These are phyloP conservation scores for Penicillium sp. DNA, from an alignment of 2,329 filamentous ascomycete species.

Conservation along the genomic window DNA sequence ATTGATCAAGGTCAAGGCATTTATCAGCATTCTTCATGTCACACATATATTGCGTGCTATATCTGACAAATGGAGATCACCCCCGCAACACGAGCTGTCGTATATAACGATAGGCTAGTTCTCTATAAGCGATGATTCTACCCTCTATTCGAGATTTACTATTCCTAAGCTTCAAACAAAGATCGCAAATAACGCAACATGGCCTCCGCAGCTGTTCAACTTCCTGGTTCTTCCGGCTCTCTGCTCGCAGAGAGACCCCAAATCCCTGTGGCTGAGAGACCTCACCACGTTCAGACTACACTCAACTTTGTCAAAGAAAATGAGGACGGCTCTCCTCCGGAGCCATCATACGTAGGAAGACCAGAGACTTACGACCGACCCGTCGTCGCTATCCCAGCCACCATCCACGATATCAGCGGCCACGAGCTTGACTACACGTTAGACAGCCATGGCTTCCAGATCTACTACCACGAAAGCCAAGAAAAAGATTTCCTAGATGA, in stretches of 20 bases:
- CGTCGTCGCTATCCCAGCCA: conserved; percentile 38
- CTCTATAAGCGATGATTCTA: background rate
- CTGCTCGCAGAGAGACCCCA: conserved; percentile 14
- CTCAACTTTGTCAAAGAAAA: conserved; percentile 51
- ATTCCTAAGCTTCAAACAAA: background rate
- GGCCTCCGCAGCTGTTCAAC: conserved; percentile 34
- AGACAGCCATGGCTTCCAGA: conserved; percentile 49
- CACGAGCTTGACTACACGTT: conserved; percentile 45
- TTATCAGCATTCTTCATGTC: conserved; percentile 32
- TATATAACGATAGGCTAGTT: conserved; percentile 12
- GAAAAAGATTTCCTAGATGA: conserved; percentile 45
- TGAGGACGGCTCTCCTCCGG: conserved; percentile 45
- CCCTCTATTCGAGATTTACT: too few species aligned
- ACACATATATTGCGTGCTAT: conserved; percentile 34
- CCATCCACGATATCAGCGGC: conserved; percentile 45
- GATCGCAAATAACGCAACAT: conserved; percentile 14
- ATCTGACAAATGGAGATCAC: conserved; percentile 32
- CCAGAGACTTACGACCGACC: conserved; percentile 46
- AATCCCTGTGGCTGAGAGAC: conserved; percentile 21
- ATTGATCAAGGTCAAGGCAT: conserved; percentile 16
- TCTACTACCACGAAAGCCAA: conserved; percentile 42
- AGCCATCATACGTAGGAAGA: conserved; percentile 35
- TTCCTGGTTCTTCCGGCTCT: conserved; percentile 12
- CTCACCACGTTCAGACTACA: conserved; percentile 42
- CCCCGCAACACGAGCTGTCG: conserved; percentile 12